A percentile compares a stretch with the other conserved stretches of the same genome.
phyloP scores from a whole-genome alignment of 2,329 filamentous ascomycete genomes.

The Cladophialophora psammophila region DNA sequence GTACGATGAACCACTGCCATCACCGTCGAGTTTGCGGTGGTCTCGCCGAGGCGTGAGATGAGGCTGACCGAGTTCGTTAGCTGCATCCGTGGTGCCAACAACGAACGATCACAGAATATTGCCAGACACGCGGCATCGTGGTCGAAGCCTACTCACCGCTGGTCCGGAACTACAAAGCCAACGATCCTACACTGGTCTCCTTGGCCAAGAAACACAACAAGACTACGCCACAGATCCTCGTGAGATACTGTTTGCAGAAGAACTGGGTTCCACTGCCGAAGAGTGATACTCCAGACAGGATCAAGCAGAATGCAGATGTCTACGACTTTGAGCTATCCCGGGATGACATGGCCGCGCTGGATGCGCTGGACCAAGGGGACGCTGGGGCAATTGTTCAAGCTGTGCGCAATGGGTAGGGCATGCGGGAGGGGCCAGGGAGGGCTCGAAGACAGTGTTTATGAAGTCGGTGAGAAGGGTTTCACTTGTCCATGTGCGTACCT shows the following conservation, averaged over 20 bases:
- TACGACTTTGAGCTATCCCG: constrained; percentile 65
- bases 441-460: neutral
- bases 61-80: constrained; percentile 48
- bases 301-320: constrained; percentile 70
- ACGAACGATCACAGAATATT: constrained; percentile 64
- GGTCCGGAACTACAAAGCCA: constrained; percentile 73
- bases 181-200: constrained; percentile 69
- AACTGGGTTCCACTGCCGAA: constrained; percentile 76
- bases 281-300: constrained; percentile 72
- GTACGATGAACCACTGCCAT: constrained; percentile 50
- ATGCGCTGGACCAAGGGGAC: constrained; percentile 59
- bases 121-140: constrained; percentile 58
- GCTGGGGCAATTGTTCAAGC: constrained; percentile 58
- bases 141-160: constrained; percentile 63
- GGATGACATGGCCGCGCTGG: constrained; percentile 64
- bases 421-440: neutral
- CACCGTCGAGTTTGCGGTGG: neutral
- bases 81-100: constrained; percentile 77
- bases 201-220: constrained; percentile 76
- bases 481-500: neutral
- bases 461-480: neutral
- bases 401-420: constrained; percentile 50
- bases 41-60: neutral
- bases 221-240: constrained; percentile 76
- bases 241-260: constrained; percentile 85